Percentiles rank a stretch among this genome's conserved stretches.
phyloP scores from a whole-genome alignment of 768 basidiomycete species.

The Pleurotus salmoneostramineus region DNA sequence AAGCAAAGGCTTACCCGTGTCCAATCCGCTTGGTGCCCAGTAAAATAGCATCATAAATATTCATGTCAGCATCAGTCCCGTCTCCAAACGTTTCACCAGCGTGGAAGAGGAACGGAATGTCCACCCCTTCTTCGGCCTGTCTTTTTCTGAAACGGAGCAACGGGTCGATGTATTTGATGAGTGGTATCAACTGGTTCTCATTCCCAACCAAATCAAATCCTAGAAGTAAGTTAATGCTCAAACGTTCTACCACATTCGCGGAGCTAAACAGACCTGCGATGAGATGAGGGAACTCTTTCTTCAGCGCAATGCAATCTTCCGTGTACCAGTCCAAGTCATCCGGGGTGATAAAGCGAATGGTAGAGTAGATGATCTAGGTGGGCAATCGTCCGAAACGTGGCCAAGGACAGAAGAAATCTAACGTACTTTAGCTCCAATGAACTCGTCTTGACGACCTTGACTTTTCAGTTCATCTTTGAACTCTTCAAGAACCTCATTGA shows the following conservation, averaged over 20 bases:
- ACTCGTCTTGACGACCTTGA: slow-evolving; percentile 54
- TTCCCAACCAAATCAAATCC: slow-evolving; percentile 83
- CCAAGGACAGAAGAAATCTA: neutral
- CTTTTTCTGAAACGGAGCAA: slow-evolving; percentile 57
- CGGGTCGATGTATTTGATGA: slow-evolving; percentile 58
- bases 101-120: slow-evolving; percentile 77
- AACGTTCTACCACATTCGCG: neutral
- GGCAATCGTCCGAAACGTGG: neutral
- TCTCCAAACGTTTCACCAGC: slow-evolving; percentile 81
- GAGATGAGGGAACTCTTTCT: slow-evolving; percentile 69
- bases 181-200: slow-evolving; percentile 57
- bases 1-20: slow-evolving; percentile 51
- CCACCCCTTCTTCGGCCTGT: slow-evolving; percentile 51
- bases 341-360: slow-evolving; percentile 48
- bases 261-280: slow-evolving; percentile 47
- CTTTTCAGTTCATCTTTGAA: slow-evolving; percentile 47
- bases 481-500: slow-evolving; percentile 46
- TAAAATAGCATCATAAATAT: slow-evolving; percentile 76
- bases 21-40: slow-evolving; percentile 79
- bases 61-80: slow-evolving; percentile 64
- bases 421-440: slow-evolving; percentile 61
- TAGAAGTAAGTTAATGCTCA: slow-evolving; percentile 15
- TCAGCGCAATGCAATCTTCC: slow-evolving; percentile 73
- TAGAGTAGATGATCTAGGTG: slow-evolving; percentile 66
- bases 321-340: slow-evolving; percentile 61